Evolutionary conservation across 148 eudicot species (phyloP).

Genomic region (Simmondsia chinensis): DNA sequence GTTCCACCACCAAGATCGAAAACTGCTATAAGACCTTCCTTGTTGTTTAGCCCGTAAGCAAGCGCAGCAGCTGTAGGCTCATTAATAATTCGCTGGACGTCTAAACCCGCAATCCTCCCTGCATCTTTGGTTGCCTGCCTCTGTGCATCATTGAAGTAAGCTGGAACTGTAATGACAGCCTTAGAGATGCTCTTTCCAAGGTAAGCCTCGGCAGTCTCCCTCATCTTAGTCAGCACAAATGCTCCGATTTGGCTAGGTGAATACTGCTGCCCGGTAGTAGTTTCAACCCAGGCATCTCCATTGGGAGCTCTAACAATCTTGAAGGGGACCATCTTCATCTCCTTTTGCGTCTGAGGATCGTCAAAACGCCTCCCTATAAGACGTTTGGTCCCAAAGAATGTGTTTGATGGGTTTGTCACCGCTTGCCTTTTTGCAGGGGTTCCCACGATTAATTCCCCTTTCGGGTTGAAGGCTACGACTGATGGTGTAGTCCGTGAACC

Average conservation of each 20-base stretch:
- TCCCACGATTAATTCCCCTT: slow-evolving; percentile 47
- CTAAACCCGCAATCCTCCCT: slow-evolving; percentile 44
- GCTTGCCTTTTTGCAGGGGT: slow-evolving; percentile 52
- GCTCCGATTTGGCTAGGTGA: slow-evolving; percentile 62
- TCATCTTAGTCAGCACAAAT: slow-evolving; percentile 42
- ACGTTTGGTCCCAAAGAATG: slow-evolving; percentile 43
- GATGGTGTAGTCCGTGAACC: slow-evolving; percentile 57
- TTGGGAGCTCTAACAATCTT: slow-evolving; percentile 41
- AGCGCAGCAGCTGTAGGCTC: slow-evolving; percentile 67
- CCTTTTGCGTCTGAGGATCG: slow-evolving; percentile 45
- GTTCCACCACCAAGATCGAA: slow-evolving; percentile 60
- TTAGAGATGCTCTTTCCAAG: slow-evolving; percentile 34
- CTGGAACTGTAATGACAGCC: slow-evolving; percentile 55
- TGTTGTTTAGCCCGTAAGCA: slow-evolving; percentile 46
- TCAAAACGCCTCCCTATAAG: slow-evolving; percentile 50
- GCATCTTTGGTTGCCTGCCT: slow-evolving; percentile 64
- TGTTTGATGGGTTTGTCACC: slow-evolving; percentile 40
- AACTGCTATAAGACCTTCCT: slow-evolving; percentile 46
- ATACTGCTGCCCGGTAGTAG: slow-evolving; percentile 39
- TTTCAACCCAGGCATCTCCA: slow-evolving; percentile 67
- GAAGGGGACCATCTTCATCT: slow-evolving; percentile 45
- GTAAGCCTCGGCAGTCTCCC: slow-evolving; percentile 49
- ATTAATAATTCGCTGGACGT: slow-evolving; percentile 40
- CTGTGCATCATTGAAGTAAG: slow-evolving; percentile 54
- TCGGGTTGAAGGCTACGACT: slow-evolving; percentile 41